Base-by-base conservation (phyloP, 129 eudicot genomes). In the Mikania micrantha region DNA sequence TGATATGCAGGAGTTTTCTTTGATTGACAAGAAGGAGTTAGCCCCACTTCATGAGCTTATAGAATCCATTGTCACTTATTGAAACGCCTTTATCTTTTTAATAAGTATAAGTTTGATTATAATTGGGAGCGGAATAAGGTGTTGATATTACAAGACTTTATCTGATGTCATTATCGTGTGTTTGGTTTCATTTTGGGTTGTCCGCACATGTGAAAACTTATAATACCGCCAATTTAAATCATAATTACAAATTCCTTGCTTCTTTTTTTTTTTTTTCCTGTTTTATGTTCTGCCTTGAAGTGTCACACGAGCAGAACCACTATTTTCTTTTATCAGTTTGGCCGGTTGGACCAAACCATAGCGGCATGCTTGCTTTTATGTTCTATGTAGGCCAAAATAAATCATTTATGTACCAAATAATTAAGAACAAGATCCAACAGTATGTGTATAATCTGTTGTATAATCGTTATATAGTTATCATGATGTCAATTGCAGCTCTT, bases 21-120 rank as follows among this genome's bases (percentile, higher is more conserved):
- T 90, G 78, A 87, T 90, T 13, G 97, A 90, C 86, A 90, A 85
- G 90, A 90, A 85, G 78, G 97, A 90, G 69, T 87, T 90, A 42
- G 97, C 95, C 78, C 97, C 97, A 19, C 92, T 90, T 52, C 97
- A 90, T 47, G 97, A 90, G 69, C 97, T 90, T 68, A 87, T 91
- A 49, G 97, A 91, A 59, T 85, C 97, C 67, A 87, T 84, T 69
- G 85, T 85, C 71, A 81, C 96, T 25, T 85, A 85, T 59, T 90
- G 69, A 90, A 67, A 21, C 28, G 29, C 34, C 49, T 71, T 44
- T 16, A 54, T 24, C 61, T 41, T 79, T 75, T 17, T 17, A 47
- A 52, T 68, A 16, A 0, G 27, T 5, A 12, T 52, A 52, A 44
- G 39, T 66, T 59, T 45, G 20, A 66, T 72, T 38, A 41, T 60